Evolutionary conservation across 345 rosid species (phyloP).

Genomic region (Populus euphratica): DNA sequence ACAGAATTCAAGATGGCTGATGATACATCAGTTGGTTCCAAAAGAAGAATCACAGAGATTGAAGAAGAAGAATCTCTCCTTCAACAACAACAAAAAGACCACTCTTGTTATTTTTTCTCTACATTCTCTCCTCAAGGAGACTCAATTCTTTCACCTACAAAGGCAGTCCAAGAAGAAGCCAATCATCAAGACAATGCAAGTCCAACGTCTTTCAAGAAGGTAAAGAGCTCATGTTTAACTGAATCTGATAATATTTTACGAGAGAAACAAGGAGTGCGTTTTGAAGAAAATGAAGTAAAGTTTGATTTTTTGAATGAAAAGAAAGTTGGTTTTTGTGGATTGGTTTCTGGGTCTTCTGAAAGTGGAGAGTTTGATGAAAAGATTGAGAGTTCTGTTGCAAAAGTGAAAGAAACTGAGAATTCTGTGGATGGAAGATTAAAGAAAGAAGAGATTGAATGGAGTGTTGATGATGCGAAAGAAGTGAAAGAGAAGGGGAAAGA

Average conservation of each 20-base stretch:
- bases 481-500: conserved; percentile 9
- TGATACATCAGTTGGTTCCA: conserved; percentile 10
- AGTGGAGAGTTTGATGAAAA: conserved; percentile 17
- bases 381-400: conserved; percentile 4
- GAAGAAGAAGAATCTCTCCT: conserved; percentile 17
- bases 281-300: conserved; percentile 26
- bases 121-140: background rate
- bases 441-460: conserved; percentile 1
- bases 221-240: conserved; percentile 18
- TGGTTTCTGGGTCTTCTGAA: conserved; percentile 24
- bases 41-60: conserved; percentile 13
- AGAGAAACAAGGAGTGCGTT: conserved; percentile 18
- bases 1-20: background rate
- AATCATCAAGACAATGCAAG: conserved; percentile 18
- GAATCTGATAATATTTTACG: background rate
- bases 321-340: conserved; percentile 14
- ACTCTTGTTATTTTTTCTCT: conserved; percentile 4
- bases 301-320: conserved; percentile 6
- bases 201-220: conserved; percentile 21
- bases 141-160: conserved; percentile 13
- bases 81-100: background rate
- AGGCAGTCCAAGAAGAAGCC: conserved; percentile 12
- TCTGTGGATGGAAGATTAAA: conserved; percentile 4
- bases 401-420: conserved; percentile 12
- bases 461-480: background rate